Conservation (phyloP, 1,139 yeast genomes). For the Kurtzmaniella natalensis region DNA sequence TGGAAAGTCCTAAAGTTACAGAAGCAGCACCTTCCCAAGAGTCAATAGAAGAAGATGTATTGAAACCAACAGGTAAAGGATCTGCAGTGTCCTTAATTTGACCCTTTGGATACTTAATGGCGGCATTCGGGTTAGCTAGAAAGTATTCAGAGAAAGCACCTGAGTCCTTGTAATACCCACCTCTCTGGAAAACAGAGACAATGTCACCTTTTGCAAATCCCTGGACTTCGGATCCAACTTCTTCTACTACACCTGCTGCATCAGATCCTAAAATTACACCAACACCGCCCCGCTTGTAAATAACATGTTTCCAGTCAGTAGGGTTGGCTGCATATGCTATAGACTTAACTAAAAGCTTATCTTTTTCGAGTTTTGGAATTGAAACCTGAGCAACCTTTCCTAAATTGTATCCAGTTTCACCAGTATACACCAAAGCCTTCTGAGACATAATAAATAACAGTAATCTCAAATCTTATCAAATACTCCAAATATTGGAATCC, state of each 20-base stretch:
- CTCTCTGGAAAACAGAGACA: slow-evolving; percentile 47
- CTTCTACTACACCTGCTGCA: slow-evolving; percentile 46
- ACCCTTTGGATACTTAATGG: slow-evolving; percentile 21
- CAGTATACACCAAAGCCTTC: slow-evolving; percentile 1
- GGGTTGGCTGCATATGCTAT: slow-evolving; percentile 57
- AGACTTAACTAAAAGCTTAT: slow-evolving; percentile 45
- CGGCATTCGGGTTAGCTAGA: slow-evolving; percentile 26
- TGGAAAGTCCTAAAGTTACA: slow-evolving; percentile 45
- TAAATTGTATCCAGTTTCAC: slow-evolving; percentile 7
- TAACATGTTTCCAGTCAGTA: slow-evolving; percentile 60
- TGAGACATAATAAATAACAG: too few species aligned
- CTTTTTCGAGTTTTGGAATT: slow-evolving; percentile 29
- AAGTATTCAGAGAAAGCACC: slow-evolving; percentile 58
- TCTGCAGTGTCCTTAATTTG: slow-evolving; percentile 7
- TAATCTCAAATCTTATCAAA: too few species aligned
- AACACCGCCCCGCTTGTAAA: slow-evolving; percentile 16
- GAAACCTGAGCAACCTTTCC: slow-evolving; percentile 23
- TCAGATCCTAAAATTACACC: slow-evolving; percentile 52
- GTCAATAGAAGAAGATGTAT: slow-evolving; percentile 8
- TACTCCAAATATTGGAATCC: too few species aligned
- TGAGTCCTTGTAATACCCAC: slow-evolving; percentile 27
- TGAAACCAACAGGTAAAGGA: slow-evolving; percentile 10
- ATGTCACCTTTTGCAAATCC: slow-evolving; percentile 49
- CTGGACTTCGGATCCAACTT: slow-evolving; percentile 47
- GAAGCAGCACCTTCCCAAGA: slow-evolving; percentile 47